Percentiles rank a stretch among this genome's conserved stretches.
These are phyloP conservation scores for Galeopsis tetrahit DNA, from an alignment of 257 asterid genomes.

Conservation along the genomic window DNA sequence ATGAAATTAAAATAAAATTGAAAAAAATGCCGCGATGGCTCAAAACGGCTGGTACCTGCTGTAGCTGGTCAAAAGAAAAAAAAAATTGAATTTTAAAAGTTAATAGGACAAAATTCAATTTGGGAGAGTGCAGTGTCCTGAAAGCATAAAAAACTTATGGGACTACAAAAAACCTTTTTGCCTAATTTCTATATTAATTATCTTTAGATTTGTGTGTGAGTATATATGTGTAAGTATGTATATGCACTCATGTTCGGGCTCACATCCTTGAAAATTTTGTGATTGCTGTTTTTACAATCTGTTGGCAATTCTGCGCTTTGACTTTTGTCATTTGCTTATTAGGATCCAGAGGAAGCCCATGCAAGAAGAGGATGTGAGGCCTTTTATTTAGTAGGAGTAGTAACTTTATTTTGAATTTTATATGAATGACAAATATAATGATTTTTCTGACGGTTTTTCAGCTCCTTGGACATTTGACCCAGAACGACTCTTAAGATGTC, in stretches of 20 bases:
- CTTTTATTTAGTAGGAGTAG: conserved; percentile 16
- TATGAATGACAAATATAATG: conserved; percentile 22
- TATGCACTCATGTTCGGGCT: neutral
- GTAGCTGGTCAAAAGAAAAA: no score
- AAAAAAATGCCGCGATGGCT: no score
- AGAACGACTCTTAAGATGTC: conserved; percentile 65
- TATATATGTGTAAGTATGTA: neutral
- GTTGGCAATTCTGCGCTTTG: conserved; percentile 31
- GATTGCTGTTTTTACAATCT: conserved; percentile 2
- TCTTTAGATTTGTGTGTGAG: neutral
- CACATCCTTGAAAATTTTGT: neutral
- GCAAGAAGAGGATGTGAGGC: conserved; percentile 94
- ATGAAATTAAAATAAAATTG: no score
- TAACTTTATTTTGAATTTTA: conserved; percentile 23
- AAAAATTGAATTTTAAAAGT: no score
- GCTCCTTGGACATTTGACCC: conserved; percentile 99
- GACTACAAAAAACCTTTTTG: no score
- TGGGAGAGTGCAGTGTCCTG: no score
- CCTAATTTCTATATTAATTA: neutral
- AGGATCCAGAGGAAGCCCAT: conserved; percentile 96
- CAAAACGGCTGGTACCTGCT: no score
- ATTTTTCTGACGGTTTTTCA: conserved; percentile 49
- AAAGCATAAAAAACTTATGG: no score
- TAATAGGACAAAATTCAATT: no score
- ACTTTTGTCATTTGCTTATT: conserved; percentile 39